phyloP scores from a whole-genome alignment of 2,329 filamentous ascomycete species.

The Cryphonectria naterciae region DNA sequence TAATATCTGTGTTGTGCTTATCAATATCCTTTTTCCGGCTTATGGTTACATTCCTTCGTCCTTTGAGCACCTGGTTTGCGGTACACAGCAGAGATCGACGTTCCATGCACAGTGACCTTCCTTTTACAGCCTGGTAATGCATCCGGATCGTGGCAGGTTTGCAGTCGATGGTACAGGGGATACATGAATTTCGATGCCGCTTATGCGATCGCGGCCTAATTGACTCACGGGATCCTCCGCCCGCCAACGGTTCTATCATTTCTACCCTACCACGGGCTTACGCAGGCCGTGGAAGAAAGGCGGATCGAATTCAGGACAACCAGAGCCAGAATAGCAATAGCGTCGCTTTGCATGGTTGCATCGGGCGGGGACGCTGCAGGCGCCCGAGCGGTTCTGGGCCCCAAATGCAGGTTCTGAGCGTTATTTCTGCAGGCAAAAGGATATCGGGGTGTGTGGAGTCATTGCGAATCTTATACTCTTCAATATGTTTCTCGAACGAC shows the following conservation, averaged over 20 bases:
- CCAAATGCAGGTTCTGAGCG: no score
- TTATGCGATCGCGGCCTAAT: background rate
- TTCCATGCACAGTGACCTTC: conserved; percentile 2
- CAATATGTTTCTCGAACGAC: no score
- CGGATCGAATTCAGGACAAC: background rate
- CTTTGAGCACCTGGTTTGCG: background rate
- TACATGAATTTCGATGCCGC: background rate
- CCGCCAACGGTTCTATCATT: background rate
- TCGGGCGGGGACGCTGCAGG: no score
- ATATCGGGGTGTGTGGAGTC: no score
- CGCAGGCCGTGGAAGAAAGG: background rate
- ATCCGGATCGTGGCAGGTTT: background rate
- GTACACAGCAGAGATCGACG: background rate
- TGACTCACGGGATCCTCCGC: background rate
- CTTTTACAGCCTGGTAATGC: background rate
- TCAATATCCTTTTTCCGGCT: background rate
- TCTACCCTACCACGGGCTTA: background rate
- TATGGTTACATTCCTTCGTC: background rate
- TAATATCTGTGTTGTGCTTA: background rate
- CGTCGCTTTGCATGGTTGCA: no score
- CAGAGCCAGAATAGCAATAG: no score
- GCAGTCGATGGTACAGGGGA: background rate
- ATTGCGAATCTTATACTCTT: no score
- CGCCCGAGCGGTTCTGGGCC: no score
- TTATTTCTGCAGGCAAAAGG: no score